Conservation (phyloP, 2,329 filamentous ascomycete genomes). For the Fusarium keratoplasticum region DNA sequence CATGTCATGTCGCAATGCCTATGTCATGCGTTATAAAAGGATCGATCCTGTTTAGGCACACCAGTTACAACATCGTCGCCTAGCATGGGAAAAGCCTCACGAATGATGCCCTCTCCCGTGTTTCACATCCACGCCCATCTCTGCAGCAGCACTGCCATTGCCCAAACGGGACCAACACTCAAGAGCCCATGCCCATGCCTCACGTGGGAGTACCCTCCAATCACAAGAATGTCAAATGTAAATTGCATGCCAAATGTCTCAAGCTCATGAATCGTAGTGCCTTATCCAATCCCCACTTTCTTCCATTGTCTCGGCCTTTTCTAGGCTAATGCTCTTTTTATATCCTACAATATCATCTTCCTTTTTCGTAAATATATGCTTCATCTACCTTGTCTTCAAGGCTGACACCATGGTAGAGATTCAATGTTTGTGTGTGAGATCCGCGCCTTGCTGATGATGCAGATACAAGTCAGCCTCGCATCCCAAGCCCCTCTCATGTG, state of each 20-base stretch:
- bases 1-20: conserved; percentile 2
- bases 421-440: conserved; percentile 12
- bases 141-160: background rate
- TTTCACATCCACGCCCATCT: background rate
- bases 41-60: background rate
- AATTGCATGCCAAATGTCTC: conserved; percentile 8
- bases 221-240: background rate
- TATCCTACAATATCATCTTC: background rate
- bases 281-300: conserved; percentile 6
- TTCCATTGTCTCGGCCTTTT: conserved; percentile 2
- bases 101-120: background rate
- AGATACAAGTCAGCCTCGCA: conserved; percentile 10
- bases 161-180: background rate
- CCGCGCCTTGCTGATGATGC: conserved; percentile 8
- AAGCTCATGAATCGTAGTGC: conserved; percentile 27
- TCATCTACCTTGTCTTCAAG: background rate
- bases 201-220: background rate
- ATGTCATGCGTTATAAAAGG: conserved; percentile 12
- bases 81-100: background rate
- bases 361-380: background rate
- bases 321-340: background rate
- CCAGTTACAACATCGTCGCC: background rate
- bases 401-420: conserved; percentile 2
- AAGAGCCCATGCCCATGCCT: background rate
- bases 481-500: conserved; percentile 17